Conservation (phyloP, 768 basidiomycete genomes). For the Cystofilobasidium capitatum region DNA sequence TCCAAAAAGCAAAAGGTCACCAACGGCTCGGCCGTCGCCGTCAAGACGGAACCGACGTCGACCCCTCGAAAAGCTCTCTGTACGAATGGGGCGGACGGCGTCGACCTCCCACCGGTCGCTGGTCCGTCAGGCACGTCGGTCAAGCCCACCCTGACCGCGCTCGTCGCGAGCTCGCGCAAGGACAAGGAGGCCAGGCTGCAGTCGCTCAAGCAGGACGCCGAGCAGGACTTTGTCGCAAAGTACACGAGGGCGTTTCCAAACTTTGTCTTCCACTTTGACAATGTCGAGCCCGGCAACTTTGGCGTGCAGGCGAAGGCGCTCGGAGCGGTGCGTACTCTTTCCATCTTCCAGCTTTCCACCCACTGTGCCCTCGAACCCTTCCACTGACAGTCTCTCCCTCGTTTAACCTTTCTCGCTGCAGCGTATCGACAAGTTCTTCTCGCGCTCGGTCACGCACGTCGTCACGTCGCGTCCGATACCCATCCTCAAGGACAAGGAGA, state of each 20-base stretch:
- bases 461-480: constrained; percentile 46
- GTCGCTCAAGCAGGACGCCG: constrained; percentile 26
- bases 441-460: constrained; percentile 73
- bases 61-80: not conserved
- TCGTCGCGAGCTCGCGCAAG: not conserved
- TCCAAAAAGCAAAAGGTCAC: not conserved
- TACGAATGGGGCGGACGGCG: not conserved
- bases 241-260: constrained; percentile 74
- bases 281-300: constrained; percentile 46
- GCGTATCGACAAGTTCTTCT: constrained; percentile 83
- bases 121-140: not conserved
- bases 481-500: constrained; percentile 28
- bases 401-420: constrained; percentile 38
- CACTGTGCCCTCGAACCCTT: not conserved
- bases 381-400: not conserved
- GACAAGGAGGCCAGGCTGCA: constrained; percentile 26
- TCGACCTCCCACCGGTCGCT: not conserved
- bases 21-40: constrained; percentile 2
- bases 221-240: constrained; percentile 68
- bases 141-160: not conserved
- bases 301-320: constrained; percentile 55
- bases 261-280: constrained; percentile 79
- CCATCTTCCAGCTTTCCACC: not conserved
- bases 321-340: constrained; percentile 61
- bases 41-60: constrained; percentile 1